A percentile compares a stretch with the other conserved stretches of the same genome.
Conservation (phyloP, 371 early-diverging fungal genomes). For the Mortierella sp. region DNA sequence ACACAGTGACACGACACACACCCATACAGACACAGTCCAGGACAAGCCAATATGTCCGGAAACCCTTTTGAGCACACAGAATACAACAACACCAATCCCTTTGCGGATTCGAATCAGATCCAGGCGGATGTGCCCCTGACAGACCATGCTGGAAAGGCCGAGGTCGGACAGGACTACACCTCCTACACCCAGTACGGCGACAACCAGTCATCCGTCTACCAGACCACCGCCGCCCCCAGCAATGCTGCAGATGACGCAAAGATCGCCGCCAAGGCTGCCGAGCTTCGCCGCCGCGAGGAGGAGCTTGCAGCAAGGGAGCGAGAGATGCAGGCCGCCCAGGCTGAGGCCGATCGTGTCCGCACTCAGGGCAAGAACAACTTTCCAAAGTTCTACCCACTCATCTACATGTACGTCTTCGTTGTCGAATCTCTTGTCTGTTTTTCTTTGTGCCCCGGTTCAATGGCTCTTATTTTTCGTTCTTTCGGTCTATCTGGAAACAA, state of each 20-base stretch:
- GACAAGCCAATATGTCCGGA: conserved; percentile 20
- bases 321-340: conserved; percentile 52
- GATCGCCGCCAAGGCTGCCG: conserved; percentile 46
- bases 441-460: not conserved
- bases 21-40: not conserved
- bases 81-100: conserved; percentile 48
- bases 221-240: conserved; percentile 25
- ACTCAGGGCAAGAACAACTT: conserved; percentile 82
- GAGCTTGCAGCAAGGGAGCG: conserved; percentile 55
- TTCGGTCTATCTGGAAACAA: not conserved
- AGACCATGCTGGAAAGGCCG: conserved; percentile 41
- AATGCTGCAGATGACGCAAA: conserved; percentile 28
- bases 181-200: conserved; percentile 57
- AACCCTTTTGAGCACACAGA: conserved; percentile 57
- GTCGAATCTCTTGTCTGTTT: not conserved
- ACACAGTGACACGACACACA: conserved; percentile 8
- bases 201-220: conserved; percentile 42
- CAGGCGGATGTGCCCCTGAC: conserved; percentile 56
- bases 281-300: conserved; percentile 54
- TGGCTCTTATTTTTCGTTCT: not conserved
- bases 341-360: conserved; percentile 52
- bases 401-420: conserved; percentile 81
- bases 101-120: conserved; percentile 53
- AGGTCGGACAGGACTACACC: conserved; percentile 54
- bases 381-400: conserved; percentile 87